These are phyloP conservation scores for Magnolia kwangsiensis DNA, from an alignment of 164 flowering plant species.

Conservation along the genomic window DNA sequence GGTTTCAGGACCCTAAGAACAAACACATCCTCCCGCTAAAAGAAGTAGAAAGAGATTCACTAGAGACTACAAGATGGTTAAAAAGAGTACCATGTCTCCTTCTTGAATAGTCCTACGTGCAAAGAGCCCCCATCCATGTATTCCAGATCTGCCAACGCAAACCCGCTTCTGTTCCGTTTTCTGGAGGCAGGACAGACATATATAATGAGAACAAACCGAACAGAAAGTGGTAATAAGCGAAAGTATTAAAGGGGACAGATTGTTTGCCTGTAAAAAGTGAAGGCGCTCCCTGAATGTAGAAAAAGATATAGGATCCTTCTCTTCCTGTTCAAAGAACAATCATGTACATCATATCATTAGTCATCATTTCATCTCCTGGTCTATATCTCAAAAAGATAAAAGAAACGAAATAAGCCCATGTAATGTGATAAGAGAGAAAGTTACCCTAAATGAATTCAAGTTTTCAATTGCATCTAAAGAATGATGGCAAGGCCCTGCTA, in stretches of 20 bases:
- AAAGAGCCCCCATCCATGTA: conserved; percentile 99
- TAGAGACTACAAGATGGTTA: not conserved
- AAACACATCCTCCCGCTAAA: not conserved
- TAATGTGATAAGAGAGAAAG: conserved; percentile 5
- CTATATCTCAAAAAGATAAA: not conserved
- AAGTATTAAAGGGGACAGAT: conserved; percentile 1
- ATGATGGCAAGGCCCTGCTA: conserved; percentile 64
- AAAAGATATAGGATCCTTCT: conserved; percentile 54
- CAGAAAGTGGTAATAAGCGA: not conserved
- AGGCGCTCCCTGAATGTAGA: conserved; percentile 83
- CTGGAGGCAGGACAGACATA: conserved; percentile 32
- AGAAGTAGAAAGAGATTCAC: not conserved
- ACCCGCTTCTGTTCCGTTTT: conserved; percentile 73
- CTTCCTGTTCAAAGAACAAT: conserved; percentile 37
- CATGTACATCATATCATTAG: not conserved
- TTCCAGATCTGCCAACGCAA: conserved; percentile 93
- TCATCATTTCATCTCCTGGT: not conserved
- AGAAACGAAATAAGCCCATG: not conserved
- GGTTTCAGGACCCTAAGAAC: not conserved
- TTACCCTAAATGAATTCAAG: conserved; percentile 58
- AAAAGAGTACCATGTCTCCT: conserved; percentile 87
- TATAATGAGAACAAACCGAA: not conserved
- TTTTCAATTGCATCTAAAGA: conserved; percentile 45
- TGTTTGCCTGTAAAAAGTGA: conserved; percentile 66
- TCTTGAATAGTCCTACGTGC: conserved; percentile 82